A percentile compares a stretch with the other conserved stretches of the same genome.
These are phyloP conservation scores for Camellia granthamiana DNA, from an alignment of 148 eudicot species.

Conservation along the genomic window DNA sequence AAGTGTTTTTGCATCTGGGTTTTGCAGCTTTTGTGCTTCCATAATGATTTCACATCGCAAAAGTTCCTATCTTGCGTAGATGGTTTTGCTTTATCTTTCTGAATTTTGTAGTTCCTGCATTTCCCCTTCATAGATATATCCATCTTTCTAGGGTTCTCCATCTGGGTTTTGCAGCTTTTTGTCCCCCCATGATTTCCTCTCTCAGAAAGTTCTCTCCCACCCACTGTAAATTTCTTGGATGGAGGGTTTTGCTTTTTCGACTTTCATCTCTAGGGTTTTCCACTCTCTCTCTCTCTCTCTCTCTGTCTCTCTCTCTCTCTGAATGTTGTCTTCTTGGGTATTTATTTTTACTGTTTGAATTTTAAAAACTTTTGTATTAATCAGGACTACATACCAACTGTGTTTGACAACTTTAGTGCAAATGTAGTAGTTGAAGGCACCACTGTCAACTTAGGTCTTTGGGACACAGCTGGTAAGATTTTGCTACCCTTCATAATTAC, in stretches of 20 bases:
- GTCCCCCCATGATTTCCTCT: slow-evolving; percentile 12
- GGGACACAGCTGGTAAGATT: slow-evolving; percentile 96
- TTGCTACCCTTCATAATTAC: slow-evolving; percentile 2
- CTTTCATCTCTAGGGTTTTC: background rate
- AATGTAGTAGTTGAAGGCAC: slow-evolving; percentile 91
- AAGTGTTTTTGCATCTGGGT: slow-evolving; percentile 18
- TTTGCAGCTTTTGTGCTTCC: slow-evolving; percentile 26
- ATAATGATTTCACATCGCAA: slow-evolving; percentile 7
- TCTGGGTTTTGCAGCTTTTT: slow-evolving; percentile 31
- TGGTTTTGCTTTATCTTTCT: slow-evolving; percentile 12
- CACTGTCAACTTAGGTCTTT: slow-evolving; percentile 94
- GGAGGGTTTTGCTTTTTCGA: slow-evolving; percentile 16
- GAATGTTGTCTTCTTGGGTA: background rate
- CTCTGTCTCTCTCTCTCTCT: background rate
- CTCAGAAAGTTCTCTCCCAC: background rate
- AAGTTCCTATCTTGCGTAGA: slow-evolving; percentile 2
- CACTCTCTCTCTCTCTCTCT: background rate
- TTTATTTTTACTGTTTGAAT: background rate
- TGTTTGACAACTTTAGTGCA: slow-evolving; percentile 99
- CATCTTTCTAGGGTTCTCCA: no score
- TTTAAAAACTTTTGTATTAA: slow-evolving; percentile 11
- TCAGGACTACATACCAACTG: slow-evolving; percentile 97
- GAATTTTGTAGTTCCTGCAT: no score
- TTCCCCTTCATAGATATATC: no score
- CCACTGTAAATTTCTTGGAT: slow-evolving; percentile 1